Conservation (phyloP, 768 basidiomycete species). For the Kwoniella botswanensis region DNA sequence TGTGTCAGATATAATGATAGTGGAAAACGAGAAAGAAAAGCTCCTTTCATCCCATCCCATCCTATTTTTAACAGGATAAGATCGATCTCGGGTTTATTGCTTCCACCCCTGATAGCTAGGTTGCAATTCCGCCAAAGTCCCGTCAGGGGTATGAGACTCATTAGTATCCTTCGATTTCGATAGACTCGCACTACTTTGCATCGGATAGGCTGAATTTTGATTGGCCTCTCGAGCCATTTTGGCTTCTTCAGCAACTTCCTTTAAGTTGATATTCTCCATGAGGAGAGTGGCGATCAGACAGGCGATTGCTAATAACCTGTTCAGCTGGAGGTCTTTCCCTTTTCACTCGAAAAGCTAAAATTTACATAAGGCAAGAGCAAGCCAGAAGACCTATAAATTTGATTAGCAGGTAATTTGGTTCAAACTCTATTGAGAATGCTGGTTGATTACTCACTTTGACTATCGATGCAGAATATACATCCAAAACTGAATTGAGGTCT, state of each 20-base stretch:
- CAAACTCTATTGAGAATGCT: background rate
- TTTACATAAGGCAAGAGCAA: constrained; percentile 28
- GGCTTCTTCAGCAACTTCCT: constrained; percentile 24
- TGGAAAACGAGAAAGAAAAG: background rate
- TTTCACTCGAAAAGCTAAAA: background rate
- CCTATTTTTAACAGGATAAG: background rate
- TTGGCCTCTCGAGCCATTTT: constrained; percentile 10
- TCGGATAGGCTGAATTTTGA: constrained; percentile 15
- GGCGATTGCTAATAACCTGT: constrained; percentile 9
- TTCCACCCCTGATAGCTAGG: constrained; percentile 8
- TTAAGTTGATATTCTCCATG: constrained; percentile 32
- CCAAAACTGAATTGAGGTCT: constrained; percentile 12
- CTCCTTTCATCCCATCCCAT: background rate
- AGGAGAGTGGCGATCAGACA: constrained; percentile 22
- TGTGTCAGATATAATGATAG: background rate
- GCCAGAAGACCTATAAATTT: constrained; percentile 28
- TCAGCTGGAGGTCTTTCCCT: background rate
- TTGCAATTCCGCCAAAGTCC: constrained; percentile 2
- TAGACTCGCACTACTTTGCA: constrained; percentile 10
- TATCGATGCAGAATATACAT: constrained; percentile 23
- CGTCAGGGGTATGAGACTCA: background rate
- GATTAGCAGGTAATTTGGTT: background rate
- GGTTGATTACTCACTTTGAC: constrained; percentile 8
- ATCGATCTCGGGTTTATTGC: background rate
- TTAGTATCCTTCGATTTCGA: background rate